Percentiles rank a stretch among this genome's conserved stretches.
These are phyloP conservation scores for Juglanconis oblonga DNA, from an alignment of 2,329 filamentous ascomycete genomes.

Conservation along the genomic window DNA sequence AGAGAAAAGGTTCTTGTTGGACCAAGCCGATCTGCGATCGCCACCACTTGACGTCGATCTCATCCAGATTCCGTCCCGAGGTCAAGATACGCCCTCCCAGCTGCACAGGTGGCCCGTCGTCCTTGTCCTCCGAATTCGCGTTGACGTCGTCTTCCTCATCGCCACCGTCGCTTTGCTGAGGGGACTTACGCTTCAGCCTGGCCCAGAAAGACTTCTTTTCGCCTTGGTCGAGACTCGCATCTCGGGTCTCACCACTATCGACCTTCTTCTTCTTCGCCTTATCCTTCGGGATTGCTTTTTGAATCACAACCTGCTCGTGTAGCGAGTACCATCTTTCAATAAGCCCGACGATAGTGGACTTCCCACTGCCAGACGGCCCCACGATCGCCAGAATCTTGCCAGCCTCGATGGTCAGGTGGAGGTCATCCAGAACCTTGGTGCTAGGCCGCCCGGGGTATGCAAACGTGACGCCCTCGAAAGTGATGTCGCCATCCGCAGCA, in stretches of 20 bases:
- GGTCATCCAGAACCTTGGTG: conserved; percentile 59
- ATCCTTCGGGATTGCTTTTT: conserved; percentile 46
- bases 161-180: conserved; percentile 25
- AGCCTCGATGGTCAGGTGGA: conserved; percentile 57
- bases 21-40: conserved; percentile 44
- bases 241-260: conserved; percentile 24
- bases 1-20: conserved; percentile 41
- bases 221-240: conserved; percentile 23
- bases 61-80: conserved; percentile 46
- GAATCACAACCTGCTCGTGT: conserved; percentile 49
- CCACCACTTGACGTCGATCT: conserved; percentile 62
- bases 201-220: conserved; percentile 21
- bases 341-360: conserved; percentile 70
- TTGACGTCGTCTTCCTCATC: conserved; percentile 24
- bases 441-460: conserved; percentile 67
- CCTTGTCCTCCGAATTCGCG: conserved; percentile 22
- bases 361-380: conserved; percentile 69
- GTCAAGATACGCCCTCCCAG: conserved; percentile 13
- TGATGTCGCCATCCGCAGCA: conserved; percentile 50
- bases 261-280: conserved; percentile 40
- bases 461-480: conserved; percentile 65
- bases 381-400: conserved; percentile 73
- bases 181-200: conserved; percentile 16
- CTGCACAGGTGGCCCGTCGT: conserved; percentile 39
- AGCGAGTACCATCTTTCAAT: conserved; percentile 71